Percentiles rank a stretch among this genome's conserved stretches.
These are phyloP conservation scores for Serendipita sp. DNA, from an alignment of 768 basidiomycete species.

Conservation along the genomic window DNA sequence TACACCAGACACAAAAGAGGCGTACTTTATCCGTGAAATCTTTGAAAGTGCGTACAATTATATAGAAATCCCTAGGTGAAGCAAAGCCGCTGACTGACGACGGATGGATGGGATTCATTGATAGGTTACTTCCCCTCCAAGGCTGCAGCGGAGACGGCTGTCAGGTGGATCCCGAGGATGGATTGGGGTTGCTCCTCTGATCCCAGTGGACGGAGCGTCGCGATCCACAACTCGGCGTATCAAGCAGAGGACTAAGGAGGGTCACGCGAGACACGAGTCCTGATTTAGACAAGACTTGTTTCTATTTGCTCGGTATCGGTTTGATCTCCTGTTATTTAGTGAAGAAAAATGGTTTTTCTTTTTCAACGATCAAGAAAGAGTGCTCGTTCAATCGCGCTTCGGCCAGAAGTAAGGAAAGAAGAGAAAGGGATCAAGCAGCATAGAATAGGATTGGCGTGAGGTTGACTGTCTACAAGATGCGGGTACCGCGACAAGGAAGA, in stretches of 20 bases:
- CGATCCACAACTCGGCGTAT: slow-evolving; percentile 91
- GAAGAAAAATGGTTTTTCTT: too few species aligned
- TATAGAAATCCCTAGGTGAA: background rate
- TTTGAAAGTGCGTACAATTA: slow-evolving; percentile 46
- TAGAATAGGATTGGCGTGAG: background rate
- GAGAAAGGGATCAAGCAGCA: too few species aligned
- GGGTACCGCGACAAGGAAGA: background rate
- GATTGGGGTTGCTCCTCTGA: slow-evolving; percentile 96
- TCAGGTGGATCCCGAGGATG: slow-evolving; percentile 87
- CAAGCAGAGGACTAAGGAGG: slow-evolving; percentile 15
- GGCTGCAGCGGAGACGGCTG: slow-evolving; percentile 79
- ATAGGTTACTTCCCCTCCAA: slow-evolving; percentile 69
- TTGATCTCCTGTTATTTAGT: too few species aligned
- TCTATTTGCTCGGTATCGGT: too few species aligned
- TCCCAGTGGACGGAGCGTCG: slow-evolving; percentile 88
- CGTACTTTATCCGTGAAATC: slow-evolving; percentile 79
- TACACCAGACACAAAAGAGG: slow-evolving; percentile 93
- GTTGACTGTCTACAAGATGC: background rate
- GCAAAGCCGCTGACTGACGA: background rate
- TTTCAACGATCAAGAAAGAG: too few species aligned
- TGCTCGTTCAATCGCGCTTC: too few species aligned
- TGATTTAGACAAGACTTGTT: too few species aligned
- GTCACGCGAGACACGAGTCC: background rate
- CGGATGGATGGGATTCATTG: too few species aligned
- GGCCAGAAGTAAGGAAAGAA: too few species aligned